These are phyloP conservation scores for Aureobasidium sp. DNA, from an alignment of 2,329 filamentous ascomycete species.

Conservation along the genomic window DNA sequence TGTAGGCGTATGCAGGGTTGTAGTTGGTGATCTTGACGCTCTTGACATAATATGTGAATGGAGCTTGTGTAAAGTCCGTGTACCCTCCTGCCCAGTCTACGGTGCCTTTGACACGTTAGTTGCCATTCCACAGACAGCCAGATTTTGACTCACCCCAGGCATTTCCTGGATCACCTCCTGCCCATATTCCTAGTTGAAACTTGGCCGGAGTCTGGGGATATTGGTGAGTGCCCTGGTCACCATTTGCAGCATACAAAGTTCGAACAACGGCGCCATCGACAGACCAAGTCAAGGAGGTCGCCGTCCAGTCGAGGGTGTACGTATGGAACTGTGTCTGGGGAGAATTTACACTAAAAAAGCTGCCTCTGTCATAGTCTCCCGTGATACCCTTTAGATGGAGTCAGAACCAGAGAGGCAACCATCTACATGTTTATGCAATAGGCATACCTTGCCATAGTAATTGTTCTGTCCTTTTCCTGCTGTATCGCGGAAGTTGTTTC, in stretches of 20 bases:
- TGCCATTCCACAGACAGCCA: constrained; percentile 22
- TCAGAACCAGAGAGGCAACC: background rate
- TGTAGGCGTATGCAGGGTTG: constrained; percentile 51
- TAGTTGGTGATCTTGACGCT: constrained; percentile 30
- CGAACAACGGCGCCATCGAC: constrained; percentile 49
- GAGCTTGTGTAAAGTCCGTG: constrained; percentile 28
- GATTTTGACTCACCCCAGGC: constrained; percentile 33
- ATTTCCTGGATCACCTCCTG: constrained; percentile 67
- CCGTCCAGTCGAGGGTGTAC: constrained; percentile 68
- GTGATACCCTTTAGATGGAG: constrained; percentile 37
- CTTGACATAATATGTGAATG: constrained; percentile 32
- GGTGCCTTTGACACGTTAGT: constrained; percentile 22
- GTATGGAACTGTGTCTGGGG: constrained; percentile 55
- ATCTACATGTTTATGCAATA: background rate
- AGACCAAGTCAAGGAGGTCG: constrained; percentile 58
- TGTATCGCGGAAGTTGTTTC: constrained; percentile 28
- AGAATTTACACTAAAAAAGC: constrained; percentile 32
- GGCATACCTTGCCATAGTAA: constrained; percentile 45
- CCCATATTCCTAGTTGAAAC: constrained; percentile 61
- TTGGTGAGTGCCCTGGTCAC: constrained; percentile 38
- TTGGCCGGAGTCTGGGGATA: constrained; percentile 21
- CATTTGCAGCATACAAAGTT: constrained; percentile 29
- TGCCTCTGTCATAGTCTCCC: constrained; percentile 44
- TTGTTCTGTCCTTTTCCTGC: constrained; percentile 40
- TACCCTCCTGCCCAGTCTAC: constrained; percentile 33